Conservation (phyloP, 805 yeast genomes). For the Saccharomycopsis guyanensis region DNA sequence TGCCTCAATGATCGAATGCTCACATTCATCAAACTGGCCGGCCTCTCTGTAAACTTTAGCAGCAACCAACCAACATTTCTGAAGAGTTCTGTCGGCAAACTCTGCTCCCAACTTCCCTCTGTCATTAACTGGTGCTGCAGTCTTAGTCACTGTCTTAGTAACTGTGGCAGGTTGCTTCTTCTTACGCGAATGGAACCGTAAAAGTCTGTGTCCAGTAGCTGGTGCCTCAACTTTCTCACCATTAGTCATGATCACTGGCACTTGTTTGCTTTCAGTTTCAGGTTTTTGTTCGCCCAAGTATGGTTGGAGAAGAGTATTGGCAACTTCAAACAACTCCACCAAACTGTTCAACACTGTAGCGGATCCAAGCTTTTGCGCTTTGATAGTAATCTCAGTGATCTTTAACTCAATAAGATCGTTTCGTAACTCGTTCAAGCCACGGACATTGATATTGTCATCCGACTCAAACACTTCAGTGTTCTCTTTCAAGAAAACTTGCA, state of each 20-base stretch:
- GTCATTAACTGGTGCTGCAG: not conserved
- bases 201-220: not conserved
- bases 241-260: not conserved
- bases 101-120: conserved; percentile 18
- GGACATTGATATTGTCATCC: not conserved
- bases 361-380: conserved; percentile 53
- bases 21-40: conserved; percentile 51
- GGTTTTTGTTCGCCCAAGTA: too few relatives aligned
- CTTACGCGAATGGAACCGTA: not conserved
- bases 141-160: conserved; percentile 17
- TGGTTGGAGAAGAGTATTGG: conserved; percentile 40
- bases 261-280: conserved; percentile 7
- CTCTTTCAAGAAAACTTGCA: not conserved
- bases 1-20: conserved; percentile 68
- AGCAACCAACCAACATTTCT: conserved; percentile 69
- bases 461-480: not conserved
- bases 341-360: conserved; percentile 53
- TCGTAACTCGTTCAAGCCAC: conserved; percentile 6
- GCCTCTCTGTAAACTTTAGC: conserved; percentile 54
- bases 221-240: conserved; percentile 1
- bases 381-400: conserved; percentile 64
- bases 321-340: conserved; percentile 58
- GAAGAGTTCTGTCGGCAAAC: conserved; percentile 37
- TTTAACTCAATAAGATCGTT: conserved; percentile 50
- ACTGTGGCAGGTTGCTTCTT: not conserved